Base-by-base conservation (phyloP, 495 filamentous ascomycete species). In the Sordaria brevicollis region DNA sequence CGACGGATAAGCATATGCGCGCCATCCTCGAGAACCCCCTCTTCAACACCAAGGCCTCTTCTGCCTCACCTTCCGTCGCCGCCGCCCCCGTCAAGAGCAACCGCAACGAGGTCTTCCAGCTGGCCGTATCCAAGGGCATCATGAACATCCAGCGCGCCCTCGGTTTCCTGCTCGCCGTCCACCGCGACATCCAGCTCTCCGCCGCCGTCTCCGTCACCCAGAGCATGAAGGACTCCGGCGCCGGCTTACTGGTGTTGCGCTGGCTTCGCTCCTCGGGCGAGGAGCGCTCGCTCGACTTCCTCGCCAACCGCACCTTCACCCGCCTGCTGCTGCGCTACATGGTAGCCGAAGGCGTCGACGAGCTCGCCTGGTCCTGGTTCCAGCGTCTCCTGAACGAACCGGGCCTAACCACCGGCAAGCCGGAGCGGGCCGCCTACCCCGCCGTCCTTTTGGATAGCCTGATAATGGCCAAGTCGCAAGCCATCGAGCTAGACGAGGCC, bases 1-100 rank as follows among this genome's bases (percentile, higher is more conserved):
- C 80, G 8, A 81, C 88, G 49, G 84, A 87, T 72, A 78, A 79
- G 35, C 91, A 90, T 77, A 70, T 94, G 49, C 81, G 84, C 65
- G 81, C 84, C 37, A 89, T 94, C 49, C 83, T 94, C n/a, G 84
- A 85, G n/a, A 90, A 90, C 75, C 91, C 91, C 2, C 81, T 93
- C 21, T 85, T 90, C 69, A 75, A 69, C 39, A 39, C 43, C 41
- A 35, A 68, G 15, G 35, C 7, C 8, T 65, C 34, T 65, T 65
- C 34, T 65, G 41, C 8, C 25, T 69, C 35, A 65, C 31, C 8
- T 49, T 49, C 25, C n/a, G 43, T 35, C 29, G 17, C 38, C 33
- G 0, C 25, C 65, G 1, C 19, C 65, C 9, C 5, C 54, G 71
- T 43, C 11, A 19, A 19, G 4, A 68, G 31, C 49, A 57, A 79